Evolutionary conservation across 305 asterid genomes (phyloP).

Genomic region (Rubia peregrina): DNA sequence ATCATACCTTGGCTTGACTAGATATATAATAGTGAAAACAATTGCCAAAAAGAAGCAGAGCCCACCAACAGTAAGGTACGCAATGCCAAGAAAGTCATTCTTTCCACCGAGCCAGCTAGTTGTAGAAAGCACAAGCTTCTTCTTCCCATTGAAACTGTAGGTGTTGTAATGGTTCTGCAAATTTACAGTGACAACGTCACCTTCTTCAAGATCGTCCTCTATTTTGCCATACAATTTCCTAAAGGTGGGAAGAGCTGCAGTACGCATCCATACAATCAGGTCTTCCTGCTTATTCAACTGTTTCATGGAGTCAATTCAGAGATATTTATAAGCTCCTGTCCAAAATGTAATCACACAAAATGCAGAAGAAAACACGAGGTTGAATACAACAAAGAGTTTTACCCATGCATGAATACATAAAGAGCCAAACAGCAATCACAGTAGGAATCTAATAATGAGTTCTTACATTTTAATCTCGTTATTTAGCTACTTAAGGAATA

Average conservation of each 20-base stretch:
- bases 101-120: constrained; percentile 94
- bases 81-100: constrained; percentile 81
- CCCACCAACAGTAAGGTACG: constrained; percentile 84
- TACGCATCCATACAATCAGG: constrained; percentile 96
- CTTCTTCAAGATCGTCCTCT: constrained; percentile 51
- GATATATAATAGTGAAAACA: constrained; percentile 62
- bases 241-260: constrained; percentile 91
- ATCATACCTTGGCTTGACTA: constrained; percentile 72
- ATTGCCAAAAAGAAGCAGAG: constrained; percentile 72
- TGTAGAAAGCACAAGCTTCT: constrained; percentile 88
- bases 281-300: constrained; percentile 78
- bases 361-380: not conserved
- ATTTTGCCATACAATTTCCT: constrained; percentile 81
- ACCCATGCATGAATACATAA: not conserved
- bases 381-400: not conserved
- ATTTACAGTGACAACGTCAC: constrained; percentile 43
- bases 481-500: not conserved
- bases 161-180: constrained; percentile 63
- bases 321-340: not conserved
- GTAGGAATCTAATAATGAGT: not conserved
- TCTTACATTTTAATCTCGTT: not conserved
- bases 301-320: constrained; percentile 24
- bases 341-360: not conserved
- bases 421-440: not conserved
- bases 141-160: constrained; percentile 81